Evolutionary conservation across 805 yeast species (phyloP).

Genomic region (Candida corydali): DNA sequence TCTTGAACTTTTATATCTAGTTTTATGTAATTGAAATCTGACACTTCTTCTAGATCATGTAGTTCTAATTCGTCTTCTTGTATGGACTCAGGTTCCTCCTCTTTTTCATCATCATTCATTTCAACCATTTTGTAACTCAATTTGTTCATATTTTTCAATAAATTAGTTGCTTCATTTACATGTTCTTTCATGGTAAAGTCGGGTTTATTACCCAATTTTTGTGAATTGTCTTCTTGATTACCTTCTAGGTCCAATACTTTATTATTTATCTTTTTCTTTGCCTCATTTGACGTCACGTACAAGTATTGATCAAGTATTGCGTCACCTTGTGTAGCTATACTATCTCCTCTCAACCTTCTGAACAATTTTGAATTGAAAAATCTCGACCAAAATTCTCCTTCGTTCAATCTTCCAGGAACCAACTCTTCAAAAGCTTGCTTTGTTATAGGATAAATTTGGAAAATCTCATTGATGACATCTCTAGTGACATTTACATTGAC

Average conservation of each 20-base stretch:
- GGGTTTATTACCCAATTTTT: conserved; percentile 72
- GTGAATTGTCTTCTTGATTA: conserved; percentile 77
- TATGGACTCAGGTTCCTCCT: conserved; percentile 1
- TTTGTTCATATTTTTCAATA: conserved; percentile 85
- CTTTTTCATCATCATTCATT: conserved; percentile 7
- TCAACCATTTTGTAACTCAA: conserved; percentile 75
- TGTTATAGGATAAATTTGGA: conserved; percentile 89
- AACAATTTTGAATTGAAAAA: conserved; percentile 89
- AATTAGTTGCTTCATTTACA: conserved; percentile 65
- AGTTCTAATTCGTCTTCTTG: conserved; percentile 27
- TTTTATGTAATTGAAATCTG: conserved; percentile 26
- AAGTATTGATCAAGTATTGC: conserved; percentile 80
- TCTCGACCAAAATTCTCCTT: conserved; percentile 94
- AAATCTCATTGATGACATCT: conserved; percentile 84
- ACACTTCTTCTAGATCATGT: conserved; percentile 34
- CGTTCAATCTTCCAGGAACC: conserved; percentile 76
- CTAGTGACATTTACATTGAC: conserved; percentile 90
- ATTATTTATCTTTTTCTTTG: conserved; percentile 40
- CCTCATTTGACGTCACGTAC: conserved; percentile 53
- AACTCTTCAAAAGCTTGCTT: conserved; percentile 83
- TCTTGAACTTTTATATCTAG: conserved; percentile 25
- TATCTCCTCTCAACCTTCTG: conserved; percentile 85
- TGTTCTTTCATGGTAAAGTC: conserved; percentile 72
- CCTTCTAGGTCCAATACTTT: conserved; percentile 77
- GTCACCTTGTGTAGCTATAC: conserved; percentile 79